Evolutionary conservation across 2,329 filamentous ascomycete species (phyloP), one percentile per base, ranked within the genome.

Genomic region (Colletotrichum sp.): DNA sequence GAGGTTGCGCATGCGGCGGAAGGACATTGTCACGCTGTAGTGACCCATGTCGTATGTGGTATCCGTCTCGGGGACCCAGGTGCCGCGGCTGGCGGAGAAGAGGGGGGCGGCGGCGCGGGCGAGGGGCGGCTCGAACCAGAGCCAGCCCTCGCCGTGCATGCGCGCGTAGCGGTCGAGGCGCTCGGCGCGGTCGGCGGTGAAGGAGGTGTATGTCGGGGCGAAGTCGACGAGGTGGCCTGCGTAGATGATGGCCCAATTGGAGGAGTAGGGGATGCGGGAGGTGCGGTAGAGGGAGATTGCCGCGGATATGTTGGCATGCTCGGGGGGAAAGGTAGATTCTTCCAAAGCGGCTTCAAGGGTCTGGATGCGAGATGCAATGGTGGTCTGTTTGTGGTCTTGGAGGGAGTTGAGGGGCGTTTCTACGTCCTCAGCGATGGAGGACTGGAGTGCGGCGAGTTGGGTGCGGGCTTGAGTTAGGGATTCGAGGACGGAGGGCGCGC

Each of bases 91-190:
- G 24, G 82, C 84, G 9, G 65, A 69, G 65, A 82, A 52, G 21
- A 77, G 71, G 7, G 63, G 55, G 4, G 78, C 78, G 18, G 63
- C 65, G 28, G 77, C 57, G 15, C 80, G 80, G 26, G 82, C 77
- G 3, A 89, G 80, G 1, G 87, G 87, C 5, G 85, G 83, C 74
- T 89, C 87, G 69, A 86, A 86, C 87, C 87, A 89, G 15, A 89
- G 82, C 85, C 86, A 88, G 10, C 86, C 86, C 1, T 81, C 79
- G 3, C 87, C 87, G 77, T 86, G 76, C 13, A 77, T 59, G 6
- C 78, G 79, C 44, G 65, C 79, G 71, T 88, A 89, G 3, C 79
- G 81, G 72, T 86, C 84, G 13, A 89, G 82, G 28, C 86, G 83
- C 18, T 82, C 82, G 13, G 76, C 71, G 73, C 87, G 84, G 79